phyloP scores from a whole-genome alignment of 2,329 filamentous ascomycete genomes.

The Monosporascus cannonballus region DNA sequence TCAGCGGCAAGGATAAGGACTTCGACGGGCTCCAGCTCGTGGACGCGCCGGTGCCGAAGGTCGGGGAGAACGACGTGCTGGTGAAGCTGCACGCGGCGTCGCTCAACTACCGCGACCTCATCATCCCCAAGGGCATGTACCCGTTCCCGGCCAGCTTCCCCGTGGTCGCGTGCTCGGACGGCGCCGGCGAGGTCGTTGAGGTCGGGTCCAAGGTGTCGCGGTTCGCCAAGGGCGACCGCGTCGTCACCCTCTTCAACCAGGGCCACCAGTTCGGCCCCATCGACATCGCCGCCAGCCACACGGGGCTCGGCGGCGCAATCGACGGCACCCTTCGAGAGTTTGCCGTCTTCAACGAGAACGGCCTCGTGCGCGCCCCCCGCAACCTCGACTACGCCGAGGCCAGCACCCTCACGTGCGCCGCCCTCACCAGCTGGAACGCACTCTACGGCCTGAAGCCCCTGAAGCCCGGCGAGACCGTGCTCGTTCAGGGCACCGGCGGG shows the following conservation, averaged over 20 bases:
- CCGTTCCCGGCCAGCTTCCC: slow-evolving; percentile 35
- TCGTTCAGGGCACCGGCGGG: slow-evolving; percentile 67
- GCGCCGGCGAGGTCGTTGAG: slow-evolving; percentile 46
- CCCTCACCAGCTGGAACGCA: slow-evolving; percentile 60
- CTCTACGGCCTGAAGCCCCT: slow-evolving; percentile 51
- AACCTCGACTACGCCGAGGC: slow-evolving; percentile 49
- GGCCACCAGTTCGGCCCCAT: slow-evolving; percentile 41
- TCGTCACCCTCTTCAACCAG: slow-evolving; percentile 58
- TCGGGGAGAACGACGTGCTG: slow-evolving; percentile 66
- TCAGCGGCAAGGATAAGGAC: slow-evolving; percentile 43
- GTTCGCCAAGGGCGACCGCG: slow-evolving; percentile 47
- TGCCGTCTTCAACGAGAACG: slow-evolving; percentile 60
- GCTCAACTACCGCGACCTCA: slow-evolving; percentile 49
- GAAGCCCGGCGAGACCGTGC: slow-evolving; percentile 50
- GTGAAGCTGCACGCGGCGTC: slow-evolving; percentile 55
- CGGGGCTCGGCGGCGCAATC: slow-evolving; percentile 61
- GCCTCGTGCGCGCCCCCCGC: slow-evolving; percentile 57
- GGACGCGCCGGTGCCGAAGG: slow-evolving; percentile 47
- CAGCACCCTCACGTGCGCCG: slow-evolving; percentile 54
- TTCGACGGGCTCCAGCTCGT: slow-evolving; percentile 56
- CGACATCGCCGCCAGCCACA: slow-evolving; percentile 28
- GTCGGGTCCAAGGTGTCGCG: slow-evolving; percentile 42
- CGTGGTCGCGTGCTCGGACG: slow-evolving; percentile 46
- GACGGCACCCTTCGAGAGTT: slow-evolving; percentile 65
- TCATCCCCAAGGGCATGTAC: slow-evolving; percentile 43